Evolutionary conservation across 768 basidiomycete genomes (phyloP), one percentile per base, ranked within the genome.

Genomic region (Fomitopsis serialis): DNA sequence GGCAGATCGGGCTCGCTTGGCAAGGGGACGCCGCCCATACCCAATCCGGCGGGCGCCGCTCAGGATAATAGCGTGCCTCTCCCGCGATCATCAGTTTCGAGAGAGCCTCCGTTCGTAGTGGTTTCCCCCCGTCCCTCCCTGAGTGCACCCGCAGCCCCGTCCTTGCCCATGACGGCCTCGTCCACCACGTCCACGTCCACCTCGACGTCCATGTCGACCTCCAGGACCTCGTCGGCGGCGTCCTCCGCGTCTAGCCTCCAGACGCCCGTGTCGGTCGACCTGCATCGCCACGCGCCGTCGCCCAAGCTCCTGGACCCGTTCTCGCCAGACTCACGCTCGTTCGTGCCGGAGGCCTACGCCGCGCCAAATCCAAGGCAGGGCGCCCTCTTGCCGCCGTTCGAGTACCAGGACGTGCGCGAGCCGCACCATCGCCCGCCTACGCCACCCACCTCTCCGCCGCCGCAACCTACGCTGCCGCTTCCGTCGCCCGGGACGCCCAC

Each of bases 401-500:
- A 49, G 9, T 48, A 56, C 21, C 25, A 11, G 10, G 5, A 49
- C 11, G 11, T 5, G 12, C 7, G 13, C 13, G 35, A n/a, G 19
- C 57, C 58, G 12, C 53, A 58, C 43, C 51, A 56, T 7, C 48
- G 34, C 11, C 48, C 48, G 36, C 58, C 62, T 0, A 37, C 57
- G 21, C 58, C 59, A 27, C 60, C 62, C 23, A 47, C 27, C 13
- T 59, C 57, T 17, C 56, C 53, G 3, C 59, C 63, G 25, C 61
- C 55, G 0, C 52, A 55, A 37, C 62, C 64, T n/a, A 63, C 64
- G 24, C 58, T 62, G 1, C 65, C 65, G 1, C 56, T 55, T 3
- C 65, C 65, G 1, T 61, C 63, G 21, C 63, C 65, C 10, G 49
- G 55, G 51, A 56, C 58, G 42, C 62, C 63, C 1, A 60, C 65